Evolutionary conservation across 192 early-diverging fungal species (phyloP).

Genomic region (Pilobolus umbonatus): DNA sequence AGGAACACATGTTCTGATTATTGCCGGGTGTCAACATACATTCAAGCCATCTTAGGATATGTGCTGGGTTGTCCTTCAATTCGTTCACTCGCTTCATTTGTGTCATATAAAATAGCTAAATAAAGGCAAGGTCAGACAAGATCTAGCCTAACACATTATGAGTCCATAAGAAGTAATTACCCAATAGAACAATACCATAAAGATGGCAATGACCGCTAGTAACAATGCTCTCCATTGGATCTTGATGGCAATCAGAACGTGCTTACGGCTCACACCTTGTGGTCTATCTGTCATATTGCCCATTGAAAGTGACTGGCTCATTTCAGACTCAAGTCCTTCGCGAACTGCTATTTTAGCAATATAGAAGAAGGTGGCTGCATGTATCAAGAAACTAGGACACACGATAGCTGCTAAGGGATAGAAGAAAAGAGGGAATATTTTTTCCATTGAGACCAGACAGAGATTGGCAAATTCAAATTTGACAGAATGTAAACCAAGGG

Average conservation of each 20-base stretch:
- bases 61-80: not conserved
- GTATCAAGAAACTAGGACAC: conserved; percentile 44
- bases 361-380: conserved; percentile 47
- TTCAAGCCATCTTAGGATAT: conserved; percentile 31
- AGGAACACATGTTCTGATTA: conserved; percentile 36
- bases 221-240: conserved; percentile 54
- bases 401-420: conserved; percentile 49
- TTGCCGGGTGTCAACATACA: conserved; percentile 31
- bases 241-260: conserved; percentile 44
- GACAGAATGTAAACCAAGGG: conserved; percentile 35
- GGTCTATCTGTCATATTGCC: not conserved
- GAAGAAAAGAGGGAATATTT: conserved; percentile 42
- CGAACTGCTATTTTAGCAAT: conserved; percentile 40
- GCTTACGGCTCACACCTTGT: conserved; percentile 22
- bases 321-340: conserved; percentile 29
- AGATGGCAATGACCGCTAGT: conserved; percentile 34
- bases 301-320: conserved; percentile 18
- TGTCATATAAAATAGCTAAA: conserved; percentile 45
- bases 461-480: conserved; percentile 48
- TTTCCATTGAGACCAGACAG: conserved; percentile 40
- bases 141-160: not conserved
- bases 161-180: not conserved
- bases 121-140: not conserved
- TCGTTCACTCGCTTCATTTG: conserved; percentile 34
- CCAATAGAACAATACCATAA: conserved; percentile 49